Evolutionary conservation across 345 rosid species (phyloP), one percentile per base, ranked within the genome.

Genomic region (Salix koriyanagi): DNA sequence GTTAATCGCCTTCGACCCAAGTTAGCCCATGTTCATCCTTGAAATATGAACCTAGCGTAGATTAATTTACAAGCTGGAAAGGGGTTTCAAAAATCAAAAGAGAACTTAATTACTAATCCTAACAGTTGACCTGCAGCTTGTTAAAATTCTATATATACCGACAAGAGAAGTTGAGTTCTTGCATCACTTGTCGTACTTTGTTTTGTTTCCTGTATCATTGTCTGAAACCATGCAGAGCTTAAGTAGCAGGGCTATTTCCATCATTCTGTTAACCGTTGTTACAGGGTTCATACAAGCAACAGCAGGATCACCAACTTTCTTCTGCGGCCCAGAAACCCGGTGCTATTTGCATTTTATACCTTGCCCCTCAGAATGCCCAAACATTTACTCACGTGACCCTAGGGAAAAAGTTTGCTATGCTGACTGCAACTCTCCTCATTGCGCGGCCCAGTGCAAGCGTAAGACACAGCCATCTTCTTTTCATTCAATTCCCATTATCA

Each of bases 291-390:
- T 52, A 42, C 76, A 28, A 60, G 74, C 67, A 64, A 37, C 77
- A 60, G 84, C 81, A 30, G 76, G 4, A 50, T 2, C 23, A 42
- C 5, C 75, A 15, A 3, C 32, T 28, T 3, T 72, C 2, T n/a
- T 69, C 30, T 83, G 85, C 79, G 2, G 7, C 65, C n/a, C 50
- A 1, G 2, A 2, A 15, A 81, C 80, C 66, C 82, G 81, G 0
- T 87, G 89, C 77, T 60, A 56, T 61, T 52, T 26, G n/a, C 48
- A 65, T 76, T 3, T 11, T n/a, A 67, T 70, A 56, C 13, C 32
- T 39, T 85, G 88, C 75, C 90, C 90, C 4, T 5, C 7, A 0
- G 73, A 88, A 73, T 88, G 88, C 71, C 87, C 84, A 5, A 14
- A 69, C 41, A 67, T 19, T 42, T 19, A 65, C 6, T 65, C 84